These are phyloP conservation scores for Nyctanthes arbortristis DNA, from an alignment of 257 asterid genomes.

Conservation along the genomic window DNA sequence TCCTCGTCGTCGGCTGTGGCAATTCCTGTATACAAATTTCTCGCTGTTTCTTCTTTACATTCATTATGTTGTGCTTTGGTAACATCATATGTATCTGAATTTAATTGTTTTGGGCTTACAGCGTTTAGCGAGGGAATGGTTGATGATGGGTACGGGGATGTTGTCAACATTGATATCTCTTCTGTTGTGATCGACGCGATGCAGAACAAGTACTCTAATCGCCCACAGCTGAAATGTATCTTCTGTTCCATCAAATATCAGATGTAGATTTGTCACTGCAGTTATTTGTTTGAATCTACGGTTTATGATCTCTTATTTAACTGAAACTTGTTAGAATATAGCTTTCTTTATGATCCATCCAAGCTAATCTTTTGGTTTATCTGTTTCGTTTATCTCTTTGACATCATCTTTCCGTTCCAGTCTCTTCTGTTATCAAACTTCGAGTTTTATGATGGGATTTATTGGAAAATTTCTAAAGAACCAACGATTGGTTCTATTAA, in stretches of 20 bases:
- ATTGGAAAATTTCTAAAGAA: too few species aligned
- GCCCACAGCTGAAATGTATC: conserved; percentile 65
- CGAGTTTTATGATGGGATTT: too few species aligned
- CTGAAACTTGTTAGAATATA: too few species aligned
- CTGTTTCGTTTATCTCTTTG: too few species aligned
- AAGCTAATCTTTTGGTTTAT: too few species aligned
- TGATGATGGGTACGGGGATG: conserved; percentile 62
- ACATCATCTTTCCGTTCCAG: too few species aligned
- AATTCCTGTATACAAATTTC: conserved; percentile 50
- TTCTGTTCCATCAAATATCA: neutral
- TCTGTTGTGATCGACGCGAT: conserved; percentile 71
- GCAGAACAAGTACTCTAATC: conserved; percentile 55
- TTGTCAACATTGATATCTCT: conserved; percentile 66
- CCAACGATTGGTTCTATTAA: too few species aligned
- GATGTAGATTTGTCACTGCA: too few species aligned
- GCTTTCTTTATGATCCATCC: too few species aligned
- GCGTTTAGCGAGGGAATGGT: conserved; percentile 74
- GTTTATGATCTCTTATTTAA: conserved; percentile 1
- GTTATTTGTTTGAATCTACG: neutral
- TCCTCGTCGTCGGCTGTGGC: conserved; percentile 75
- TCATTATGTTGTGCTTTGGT: neutral
- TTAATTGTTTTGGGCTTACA: conserved; percentile 28
- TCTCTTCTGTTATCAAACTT: too few species aligned
- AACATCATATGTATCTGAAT: neutral
- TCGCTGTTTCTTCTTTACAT: neutral